A percentile compares a stretch with the other conserved stretches of the same genome.
These are phyloP conservation scores for Thozetella sp. DNA, from an alignment of 495 filamentous ascomycete genomes.

Conservation along the genomic window DNA sequence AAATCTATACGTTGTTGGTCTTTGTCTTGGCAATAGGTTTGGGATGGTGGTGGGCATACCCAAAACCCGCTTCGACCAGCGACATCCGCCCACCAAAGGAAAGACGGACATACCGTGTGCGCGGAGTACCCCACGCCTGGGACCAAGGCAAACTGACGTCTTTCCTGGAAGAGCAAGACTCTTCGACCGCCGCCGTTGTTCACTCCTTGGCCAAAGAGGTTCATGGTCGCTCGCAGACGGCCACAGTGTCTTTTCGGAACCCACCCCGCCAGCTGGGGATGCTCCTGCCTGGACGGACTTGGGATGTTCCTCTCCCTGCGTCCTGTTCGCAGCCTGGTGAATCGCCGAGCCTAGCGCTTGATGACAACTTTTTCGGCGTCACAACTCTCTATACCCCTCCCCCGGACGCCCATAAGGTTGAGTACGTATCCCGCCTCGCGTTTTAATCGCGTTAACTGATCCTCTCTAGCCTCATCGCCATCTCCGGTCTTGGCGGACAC, in stretches of 20 bases:
- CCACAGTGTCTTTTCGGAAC: conserved; percentile 1
- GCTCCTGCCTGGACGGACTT: background rate
- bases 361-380: conserved; percentile 8
- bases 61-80: too few species aligned
- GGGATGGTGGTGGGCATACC: too few species aligned
- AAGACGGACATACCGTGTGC: conserved; percentile 4
- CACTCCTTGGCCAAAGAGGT: conserved; percentile 2
- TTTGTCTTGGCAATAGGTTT: too few species aligned
- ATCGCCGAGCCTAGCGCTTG: conserved; percentile 1
- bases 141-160: background rate
- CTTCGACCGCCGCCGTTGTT: conserved; percentile 1
- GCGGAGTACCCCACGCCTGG: conserved; percentile 6
- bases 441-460: conserved; percentile 1
- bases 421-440: conserved; percentile 2
- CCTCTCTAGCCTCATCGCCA: conserved; percentile 8
- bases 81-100: conserved; percentile 5
- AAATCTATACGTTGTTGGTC: too few species aligned
- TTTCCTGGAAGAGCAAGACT: conserved; percentile 7
- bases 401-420: conserved; percentile 7
- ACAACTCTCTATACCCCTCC: conserved; percentile 8
- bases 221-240: background rate
- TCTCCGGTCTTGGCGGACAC: conserved; percentile 15
- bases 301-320: background rate
- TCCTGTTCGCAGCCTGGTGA: conserved; percentile 1
- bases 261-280: background rate